A percentile compares a stretch with the other conserved stretches of the same genome.
phyloP scores from a whole-genome alignment of 805 yeast species.

The Kodamaea jinghongensis region DNA sequence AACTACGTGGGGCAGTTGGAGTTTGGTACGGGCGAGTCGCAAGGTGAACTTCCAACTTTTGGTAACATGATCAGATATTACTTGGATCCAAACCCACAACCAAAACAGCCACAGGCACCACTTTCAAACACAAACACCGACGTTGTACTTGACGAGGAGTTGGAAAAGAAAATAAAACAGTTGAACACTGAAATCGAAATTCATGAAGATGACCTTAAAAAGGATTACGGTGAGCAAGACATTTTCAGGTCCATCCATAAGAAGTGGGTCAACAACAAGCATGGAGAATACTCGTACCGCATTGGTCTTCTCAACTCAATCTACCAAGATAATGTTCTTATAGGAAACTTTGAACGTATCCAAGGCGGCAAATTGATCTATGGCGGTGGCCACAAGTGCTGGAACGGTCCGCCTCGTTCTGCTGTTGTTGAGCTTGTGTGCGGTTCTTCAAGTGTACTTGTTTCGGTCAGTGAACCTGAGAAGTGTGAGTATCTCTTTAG shows the following conservation, averaged over 20 bases:
- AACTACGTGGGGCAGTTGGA: constrained; percentile 8
- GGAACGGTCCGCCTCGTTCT: constrained; percentile 90
- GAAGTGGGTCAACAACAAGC: constrained; percentile 43
- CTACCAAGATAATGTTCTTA: constrained; percentile 50
- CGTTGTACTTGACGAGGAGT: constrained; percentile 3
- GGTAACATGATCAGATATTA: constrained; percentile 26
- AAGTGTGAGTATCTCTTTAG: constrained; percentile 73
- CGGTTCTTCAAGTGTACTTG: constrained; percentile 53
- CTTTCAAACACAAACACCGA: too few relatives aligned
- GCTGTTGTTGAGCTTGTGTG: constrained; percentile 66
- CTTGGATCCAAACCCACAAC: constrained; percentile 3
- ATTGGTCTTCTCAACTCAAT: constrained; percentile 57
- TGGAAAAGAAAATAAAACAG: constrained; percentile 17
- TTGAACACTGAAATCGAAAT: constrained; percentile 14
- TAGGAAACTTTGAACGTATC: constrained; percentile 45
- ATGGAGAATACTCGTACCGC: constrained; percentile 72
- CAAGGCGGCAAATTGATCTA: constrained; percentile 40
- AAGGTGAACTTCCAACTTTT: constrained; percentile 20
- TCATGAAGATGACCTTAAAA: constrained; percentile 21
- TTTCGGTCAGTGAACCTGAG: constrained; percentile 83
- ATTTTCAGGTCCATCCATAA: constrained; percentile 58
- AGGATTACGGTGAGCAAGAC: constrained; percentile 58
- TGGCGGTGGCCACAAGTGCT: constrained; percentile 72
- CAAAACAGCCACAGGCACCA: constrained; percentile 3
- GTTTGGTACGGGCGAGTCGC: too few relatives aligned